Evolutionary conservation across 2,329 filamentous ascomycete genomes (phyloP), one percentile per base, ranked within the genome.

Genomic region (Apiospora phragmitis): DNA sequence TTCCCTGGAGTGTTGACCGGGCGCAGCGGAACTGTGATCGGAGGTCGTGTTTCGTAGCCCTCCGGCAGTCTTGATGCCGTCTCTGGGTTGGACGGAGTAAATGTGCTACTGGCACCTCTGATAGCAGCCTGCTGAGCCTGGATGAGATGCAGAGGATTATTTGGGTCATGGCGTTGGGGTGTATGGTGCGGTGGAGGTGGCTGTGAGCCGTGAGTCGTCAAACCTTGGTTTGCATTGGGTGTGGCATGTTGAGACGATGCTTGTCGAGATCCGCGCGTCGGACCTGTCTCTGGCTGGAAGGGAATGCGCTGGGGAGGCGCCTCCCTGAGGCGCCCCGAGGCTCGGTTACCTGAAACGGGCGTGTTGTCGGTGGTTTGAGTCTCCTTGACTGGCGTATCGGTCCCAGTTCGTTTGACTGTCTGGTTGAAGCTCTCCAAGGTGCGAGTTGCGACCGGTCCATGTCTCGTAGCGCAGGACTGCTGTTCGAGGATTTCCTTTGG

Each of bases 401-500:
- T 88, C 18, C 88, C 84, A 68, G 88, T 86, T 74, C 89, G 87
- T 74, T 80, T 83, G 74, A 80, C 82, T 69, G 83, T 80, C 77
- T 85, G 76, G 81, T 85, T 83, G 80, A 90, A 97, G 81, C 94
- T 96, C 75, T 95, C 93, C 24, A 93, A 78, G 0, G 93, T 97
- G 68, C 94, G 89, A 14, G 88, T 92, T 76, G 96, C 85, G n/a
- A 97, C 85, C 45, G 91, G 88, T 24, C 93, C 93, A 67, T 94
- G 93, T 80, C 95, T 96, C 9, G 94, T 94, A 9, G 94, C 95
- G 18, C 94, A 93, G 59, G 90, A 83, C 45, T 78, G 77, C 71
- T 94, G 91, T 81, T 97, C 94, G 43, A 97, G 85, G 66, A 97
- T 97, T 76, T 97, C 93, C 75, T 93, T 94, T 7, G 94, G 94